Evolutionary conservation across 208 protist genomes (phyloP).

Genomic region (Acanthamoeba royreba): DNA sequence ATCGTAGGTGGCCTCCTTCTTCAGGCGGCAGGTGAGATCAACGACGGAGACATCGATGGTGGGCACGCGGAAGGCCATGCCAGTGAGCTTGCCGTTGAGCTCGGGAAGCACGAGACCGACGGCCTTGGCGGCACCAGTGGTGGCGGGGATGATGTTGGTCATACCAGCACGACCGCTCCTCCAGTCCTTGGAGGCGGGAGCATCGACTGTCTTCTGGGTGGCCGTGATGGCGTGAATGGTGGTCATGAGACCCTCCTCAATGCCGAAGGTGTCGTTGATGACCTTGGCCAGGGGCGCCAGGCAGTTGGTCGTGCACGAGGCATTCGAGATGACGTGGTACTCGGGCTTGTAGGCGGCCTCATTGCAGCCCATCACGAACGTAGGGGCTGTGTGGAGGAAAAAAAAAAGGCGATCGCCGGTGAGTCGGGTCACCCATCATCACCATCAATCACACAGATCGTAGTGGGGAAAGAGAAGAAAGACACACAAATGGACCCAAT

Average conservation of each 20-base stretch:
- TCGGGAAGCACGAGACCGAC: constrained; percentile 88
- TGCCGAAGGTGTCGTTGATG: constrained; percentile 95
- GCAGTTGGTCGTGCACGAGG: constrained; percentile 99
- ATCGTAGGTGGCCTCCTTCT: constrained; percentile 91
- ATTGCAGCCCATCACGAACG: constrained; percentile 99
- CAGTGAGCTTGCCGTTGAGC: constrained; percentile 86
- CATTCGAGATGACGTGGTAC: constrained; percentile 94
- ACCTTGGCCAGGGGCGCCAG: constrained; percentile 97
- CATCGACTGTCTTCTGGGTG: constrained; percentile 98
- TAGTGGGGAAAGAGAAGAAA: no score
- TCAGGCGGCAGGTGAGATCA: constrained; percentile 94
- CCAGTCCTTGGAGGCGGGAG: constrained; percentile 97
- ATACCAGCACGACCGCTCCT: constrained; percentile 92
- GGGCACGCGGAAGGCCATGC: constrained; percentile 99
- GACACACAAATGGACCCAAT: no score
- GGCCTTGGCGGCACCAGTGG: constrained; percentile 98
- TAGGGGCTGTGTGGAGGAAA: constrained; percentile 84
- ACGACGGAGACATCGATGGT: constrained; percentile 98
- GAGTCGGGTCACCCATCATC: not conserved
- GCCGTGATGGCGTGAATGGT: constrained; percentile 99
- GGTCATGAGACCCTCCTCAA: constrained; percentile 97
- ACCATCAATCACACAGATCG: no score
- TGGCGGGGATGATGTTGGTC: constrained; percentile 98
- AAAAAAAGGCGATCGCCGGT: not conserved
- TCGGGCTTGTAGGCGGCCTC: constrained; percentile 86